A percentile compares a stretch with the other conserved stretches of the same genome.
Conservation (phyloP, 768 basidiomycete species). For the Kwoniella heveanensis region DNA sequence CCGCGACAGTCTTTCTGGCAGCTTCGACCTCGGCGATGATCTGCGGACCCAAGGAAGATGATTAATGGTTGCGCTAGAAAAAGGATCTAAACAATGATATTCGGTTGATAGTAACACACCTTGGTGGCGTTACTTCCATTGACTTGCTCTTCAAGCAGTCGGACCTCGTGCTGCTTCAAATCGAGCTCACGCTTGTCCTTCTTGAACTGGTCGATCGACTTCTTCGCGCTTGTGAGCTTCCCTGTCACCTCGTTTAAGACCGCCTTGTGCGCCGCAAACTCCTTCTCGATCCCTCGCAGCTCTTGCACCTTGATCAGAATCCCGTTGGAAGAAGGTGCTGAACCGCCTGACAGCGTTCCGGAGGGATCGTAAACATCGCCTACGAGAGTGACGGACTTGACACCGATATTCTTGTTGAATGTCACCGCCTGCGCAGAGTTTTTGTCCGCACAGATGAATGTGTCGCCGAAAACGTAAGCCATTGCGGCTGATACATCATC, state of each 20-base stretch:
- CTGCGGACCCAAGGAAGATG: slow-evolving; percentile 59
- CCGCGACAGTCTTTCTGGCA: slow-evolving; percentile 66
- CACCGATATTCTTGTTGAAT: slow-evolving; percentile 69
- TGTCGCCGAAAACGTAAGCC: slow-evolving; percentile 89
- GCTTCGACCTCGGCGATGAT: slow-evolving; percentile 77
- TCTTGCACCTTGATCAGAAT: slow-evolving; percentile 81
- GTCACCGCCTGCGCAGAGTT: slow-evolving; percentile 84
- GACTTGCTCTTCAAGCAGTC: slow-evolving; percentile 78
- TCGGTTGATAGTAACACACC: too few species aligned
- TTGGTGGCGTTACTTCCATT: slow-evolving; percentile 84
- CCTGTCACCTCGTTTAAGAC: slow-evolving; percentile 63
- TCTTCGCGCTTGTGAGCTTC: slow-evolving; percentile 61
- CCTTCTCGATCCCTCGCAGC: slow-evolving; percentile 68
- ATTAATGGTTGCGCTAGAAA: too few species aligned
- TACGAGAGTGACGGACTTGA: slow-evolving; percentile 85
- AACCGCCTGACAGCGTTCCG: slow-evolving; percentile 88
- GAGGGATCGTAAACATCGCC: slow-evolving; percentile 97
- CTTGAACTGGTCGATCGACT: slow-evolving; percentile 57
- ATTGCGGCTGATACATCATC: slow-evolving; percentile 83
- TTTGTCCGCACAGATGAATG: slow-evolving; percentile 85
- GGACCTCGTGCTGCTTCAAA: slow-evolving; percentile 84
- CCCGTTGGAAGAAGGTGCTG: slow-evolving; percentile 71
- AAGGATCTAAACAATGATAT: too few species aligned
- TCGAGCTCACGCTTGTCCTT: slow-evolving; percentile 70
- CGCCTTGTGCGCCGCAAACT: slow-evolving; percentile 61